Evolutionary conservation across 148 eudicot species (phyloP).

Genomic region (Arctostaphylos glauca): DNA sequence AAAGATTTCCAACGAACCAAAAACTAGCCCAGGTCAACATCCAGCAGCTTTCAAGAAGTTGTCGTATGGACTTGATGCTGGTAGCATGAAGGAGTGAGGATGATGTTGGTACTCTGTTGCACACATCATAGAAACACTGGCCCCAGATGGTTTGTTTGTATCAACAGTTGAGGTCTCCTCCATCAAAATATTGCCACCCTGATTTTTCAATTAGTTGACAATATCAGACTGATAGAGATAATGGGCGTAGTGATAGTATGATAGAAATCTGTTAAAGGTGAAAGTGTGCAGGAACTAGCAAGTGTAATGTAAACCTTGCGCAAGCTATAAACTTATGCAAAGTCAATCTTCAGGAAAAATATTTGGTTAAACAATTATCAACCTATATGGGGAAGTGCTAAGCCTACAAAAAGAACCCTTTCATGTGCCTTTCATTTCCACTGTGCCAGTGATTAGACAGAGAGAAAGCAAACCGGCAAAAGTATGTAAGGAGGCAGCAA

Average conservation of each 20-base stretch:
- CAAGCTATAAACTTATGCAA: background rate
- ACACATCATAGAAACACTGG: constrained; percentile 31
- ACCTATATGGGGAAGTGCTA: background rate
- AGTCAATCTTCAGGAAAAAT: background rate
- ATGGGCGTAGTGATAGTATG: background rate
- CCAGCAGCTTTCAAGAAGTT: constrained; percentile 81
- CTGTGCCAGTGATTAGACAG: background rate
- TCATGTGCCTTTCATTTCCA: background rate
- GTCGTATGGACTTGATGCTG: constrained; percentile 74
- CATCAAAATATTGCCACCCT: constrained; percentile 53
- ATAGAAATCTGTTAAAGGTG: background rate
- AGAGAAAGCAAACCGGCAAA: background rate
- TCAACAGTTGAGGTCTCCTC: constrained; percentile 27
- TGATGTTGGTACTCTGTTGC: constrained; percentile 50
- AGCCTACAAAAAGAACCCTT: background rate
- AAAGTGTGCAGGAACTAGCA: background rate
- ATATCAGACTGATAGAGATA: constrained; percentile 4
- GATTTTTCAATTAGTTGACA: constrained; percentile 20
- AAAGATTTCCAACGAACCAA: background rate
- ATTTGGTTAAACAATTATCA: background rate
- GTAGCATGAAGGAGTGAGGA: constrained; percentile 53
- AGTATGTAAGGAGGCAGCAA: background rate
- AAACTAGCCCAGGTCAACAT: constrained; percentile 30
- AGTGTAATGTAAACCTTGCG: background rate
- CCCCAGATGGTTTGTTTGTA: constrained; percentile 16